These are phyloP conservation scores for Skeletonema marinoi DNA, from an alignment of 108 stramenopile genomes.

Conservation along the genomic window DNA sequence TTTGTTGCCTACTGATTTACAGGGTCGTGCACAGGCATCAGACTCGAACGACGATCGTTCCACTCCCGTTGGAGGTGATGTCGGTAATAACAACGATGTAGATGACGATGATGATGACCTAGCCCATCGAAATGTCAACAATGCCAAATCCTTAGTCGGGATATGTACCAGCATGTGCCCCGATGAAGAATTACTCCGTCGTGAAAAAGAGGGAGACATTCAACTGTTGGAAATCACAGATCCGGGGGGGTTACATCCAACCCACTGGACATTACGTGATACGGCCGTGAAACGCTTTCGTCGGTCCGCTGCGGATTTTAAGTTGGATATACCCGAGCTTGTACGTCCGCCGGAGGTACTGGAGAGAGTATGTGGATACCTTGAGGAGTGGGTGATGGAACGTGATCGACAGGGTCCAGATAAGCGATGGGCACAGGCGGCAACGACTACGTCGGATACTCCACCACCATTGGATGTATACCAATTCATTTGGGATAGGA, in stretches of 20 bases:
- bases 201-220: slow-evolving; percentile 83
- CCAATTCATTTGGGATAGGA: slow-evolving; percentile 91
- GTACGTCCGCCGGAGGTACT: slow-evolving; percentile 85
- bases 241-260: slow-evolving; percentile 76
- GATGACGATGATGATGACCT: slow-evolving; percentile 36
- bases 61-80: neutral
- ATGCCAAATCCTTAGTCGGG: slow-evolving; percentile 74
- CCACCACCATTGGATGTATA: slow-evolving; percentile 87
- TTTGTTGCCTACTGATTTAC: slow-evolving; percentile 49
- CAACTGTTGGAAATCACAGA: slow-evolving; percentile 78
- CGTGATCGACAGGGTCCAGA: slow-evolving; percentile 91
- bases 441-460: slow-evolving; percentile 32
- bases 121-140: slow-evolving; percentile 30
- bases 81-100: neutral
- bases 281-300: slow-evolving; percentile 88
- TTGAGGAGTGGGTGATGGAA: slow-evolving; percentile 94
- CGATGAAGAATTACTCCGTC: slow-evolving; percentile 75
- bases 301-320: slow-evolving; percentile 89
- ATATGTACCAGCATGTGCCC: slow-evolving; percentile 83
- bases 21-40: slow-evolving; percentile 4
- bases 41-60: slow-evolving; percentile 9
- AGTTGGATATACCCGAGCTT: slow-evolving; percentile 85
- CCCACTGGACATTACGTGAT: slow-evolving; percentile 77
- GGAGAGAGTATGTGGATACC: slow-evolving; percentile 72
- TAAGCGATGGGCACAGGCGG: slow-evolving; percentile 54